These are phyloP conservation scores for Phanerodontia chrysosporium DNA, from an alignment of 768 basidiomycete species.

Conservation along the genomic window DNA sequence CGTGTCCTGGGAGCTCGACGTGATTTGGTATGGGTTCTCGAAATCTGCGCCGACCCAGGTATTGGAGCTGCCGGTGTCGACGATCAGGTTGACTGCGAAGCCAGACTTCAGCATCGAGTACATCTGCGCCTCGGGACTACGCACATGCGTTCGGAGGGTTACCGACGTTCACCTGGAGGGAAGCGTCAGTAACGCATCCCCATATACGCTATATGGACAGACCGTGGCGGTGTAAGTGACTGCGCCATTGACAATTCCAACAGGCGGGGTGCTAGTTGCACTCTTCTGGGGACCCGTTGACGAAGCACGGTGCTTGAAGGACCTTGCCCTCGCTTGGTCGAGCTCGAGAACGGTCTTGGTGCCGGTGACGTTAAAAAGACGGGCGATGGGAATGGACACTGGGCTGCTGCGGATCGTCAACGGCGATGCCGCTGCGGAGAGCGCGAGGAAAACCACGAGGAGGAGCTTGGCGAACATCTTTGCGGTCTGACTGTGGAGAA, in stretches of 20 bases:
- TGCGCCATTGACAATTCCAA: slow-evolving; percentile 10
- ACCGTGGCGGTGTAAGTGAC: slow-evolving; percentile 3
- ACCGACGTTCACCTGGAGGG: slow-evolving; percentile 1
- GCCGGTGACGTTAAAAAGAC: slow-evolving; percentile 47
- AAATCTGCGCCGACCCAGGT: slow-evolving; percentile 4
- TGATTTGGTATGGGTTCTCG: neutral
- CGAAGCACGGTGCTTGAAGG: slow-evolving; percentile 35
- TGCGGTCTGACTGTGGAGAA: neutral
- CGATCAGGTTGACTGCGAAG: slow-evolving; percentile 1
- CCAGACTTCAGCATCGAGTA: too few relatives aligned
- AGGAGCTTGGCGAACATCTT: slow-evolving; percentile 14
- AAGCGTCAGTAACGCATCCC: neutral
- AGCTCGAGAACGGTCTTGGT: slow-evolving; percentile 42
- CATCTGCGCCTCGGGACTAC: too few relatives aligned
- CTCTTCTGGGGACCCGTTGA: slow-evolving; percentile 22
- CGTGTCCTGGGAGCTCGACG: neutral
- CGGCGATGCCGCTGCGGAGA: slow-evolving; percentile 18
- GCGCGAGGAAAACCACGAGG: slow-evolving; percentile 18
- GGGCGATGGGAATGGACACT: slow-evolving; percentile 46
- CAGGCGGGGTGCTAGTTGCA: neutral
- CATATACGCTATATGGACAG: too few relatives aligned
- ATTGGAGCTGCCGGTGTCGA: slow-evolving; percentile 8
- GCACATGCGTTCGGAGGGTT: slow-evolving; percentile 8
- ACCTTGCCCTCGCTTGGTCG: slow-evolving; percentile 47
- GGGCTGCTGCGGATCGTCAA: slow-evolving; percentile 21